Evolutionary conservation across 768 basidiomycete species (phyloP).

Genomic region (Kwoniella sp.): DNA sequence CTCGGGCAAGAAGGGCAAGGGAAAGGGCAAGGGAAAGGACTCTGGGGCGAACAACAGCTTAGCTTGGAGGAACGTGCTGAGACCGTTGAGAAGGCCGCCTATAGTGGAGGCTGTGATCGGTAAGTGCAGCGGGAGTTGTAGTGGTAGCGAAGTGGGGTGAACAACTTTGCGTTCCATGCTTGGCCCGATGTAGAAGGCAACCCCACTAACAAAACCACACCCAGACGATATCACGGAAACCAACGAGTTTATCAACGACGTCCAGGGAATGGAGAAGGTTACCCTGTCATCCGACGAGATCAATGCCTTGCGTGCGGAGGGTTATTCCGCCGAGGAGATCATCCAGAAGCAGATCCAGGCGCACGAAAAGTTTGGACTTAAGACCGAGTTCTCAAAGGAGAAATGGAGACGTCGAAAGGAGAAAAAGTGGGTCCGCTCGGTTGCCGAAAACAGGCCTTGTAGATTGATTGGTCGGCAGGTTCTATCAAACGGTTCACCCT

Average conservation of each 20-base stretch:
- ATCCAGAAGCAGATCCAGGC: conserved; percentile 89
- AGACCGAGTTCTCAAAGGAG: conserved; percentile 98
- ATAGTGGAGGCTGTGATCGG: conserved; percentile 39
- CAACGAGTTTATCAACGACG: conserved; percentile 88
- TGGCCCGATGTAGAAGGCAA: no score
- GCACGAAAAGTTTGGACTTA: conserved; percentile 84
- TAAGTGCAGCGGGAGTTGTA: conserved; percentile 7
- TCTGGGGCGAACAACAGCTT: conserved; percentile 53
- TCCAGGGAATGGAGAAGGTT: conserved; percentile 53
- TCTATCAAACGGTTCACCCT: conserved; percentile 77
- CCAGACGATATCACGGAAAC: conserved; percentile 95
- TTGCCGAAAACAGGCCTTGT: no score
- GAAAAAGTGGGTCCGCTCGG: conserved; percentile 67
- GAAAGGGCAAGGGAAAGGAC: conserved; percentile 53
- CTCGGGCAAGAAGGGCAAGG: conserved; percentile 23
- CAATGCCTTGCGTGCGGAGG: conserved; percentile 71
- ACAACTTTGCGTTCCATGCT: not conserved
- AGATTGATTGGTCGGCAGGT: conserved; percentile 63
- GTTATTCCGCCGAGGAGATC: conserved; percentile 84
- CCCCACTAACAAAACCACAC: no score
- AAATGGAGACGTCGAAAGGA: conserved; percentile 96
- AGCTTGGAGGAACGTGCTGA: conserved; percentile 29
- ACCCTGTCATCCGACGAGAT: conserved; percentile 79
- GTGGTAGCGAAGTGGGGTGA: not conserved
- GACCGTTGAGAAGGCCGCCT: conserved; percentile 28